Conservation (phyloP, 2,329 filamentous ascomycete species). For the Furcasterigmium sp. region DNA sequence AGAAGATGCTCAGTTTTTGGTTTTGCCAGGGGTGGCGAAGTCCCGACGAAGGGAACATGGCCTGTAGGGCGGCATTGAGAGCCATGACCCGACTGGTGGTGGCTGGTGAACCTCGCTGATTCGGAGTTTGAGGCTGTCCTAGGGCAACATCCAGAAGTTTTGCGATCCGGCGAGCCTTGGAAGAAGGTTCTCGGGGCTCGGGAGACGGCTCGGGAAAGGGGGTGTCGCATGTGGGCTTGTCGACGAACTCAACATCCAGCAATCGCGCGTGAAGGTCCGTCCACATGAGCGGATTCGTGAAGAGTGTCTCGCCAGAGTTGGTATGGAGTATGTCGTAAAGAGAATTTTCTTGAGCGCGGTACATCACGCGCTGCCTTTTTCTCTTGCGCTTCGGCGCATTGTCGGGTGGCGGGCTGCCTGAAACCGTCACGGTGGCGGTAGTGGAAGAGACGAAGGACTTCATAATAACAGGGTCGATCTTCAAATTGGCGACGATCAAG, state of each 20-base stretch:
- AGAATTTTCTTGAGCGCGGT: slow-evolving; percentile 39
- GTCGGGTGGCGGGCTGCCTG: too few relatives aligned
- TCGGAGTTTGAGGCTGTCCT: too few relatives aligned
- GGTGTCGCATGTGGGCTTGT: slow-evolving; percentile 33
- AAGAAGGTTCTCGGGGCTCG: too few relatives aligned
- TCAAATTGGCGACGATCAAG: too few relatives aligned
- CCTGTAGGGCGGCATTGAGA: too few relatives aligned
- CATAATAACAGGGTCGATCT: background rate
- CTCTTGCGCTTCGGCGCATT: background rate
- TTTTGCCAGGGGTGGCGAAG: too few relatives aligned
- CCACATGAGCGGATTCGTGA: slow-evolving; percentile 49
- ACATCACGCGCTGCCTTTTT: slow-evolving; percentile 21
- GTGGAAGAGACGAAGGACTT: background rate
- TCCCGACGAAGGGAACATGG: too few relatives aligned
- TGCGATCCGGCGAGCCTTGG: too few relatives aligned
- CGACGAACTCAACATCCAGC: slow-evolving; percentile 40
- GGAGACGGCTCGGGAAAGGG: slow-evolving; percentile 17
- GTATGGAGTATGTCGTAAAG: slow-evolving; percentile 47
- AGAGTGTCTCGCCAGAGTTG: slow-evolving; percentile 41
- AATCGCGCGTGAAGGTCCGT: slow-evolving; percentile 44
- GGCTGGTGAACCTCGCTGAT: too few relatives aligned
- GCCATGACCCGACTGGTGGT: too few relatives aligned
- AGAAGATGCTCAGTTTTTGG: background rate
- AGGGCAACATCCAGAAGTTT: too few relatives aligned
- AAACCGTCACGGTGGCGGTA: background rate